Conservation (phyloP, 768 basidiomycete genomes). For the Pleurotus eryngii region DNA sequence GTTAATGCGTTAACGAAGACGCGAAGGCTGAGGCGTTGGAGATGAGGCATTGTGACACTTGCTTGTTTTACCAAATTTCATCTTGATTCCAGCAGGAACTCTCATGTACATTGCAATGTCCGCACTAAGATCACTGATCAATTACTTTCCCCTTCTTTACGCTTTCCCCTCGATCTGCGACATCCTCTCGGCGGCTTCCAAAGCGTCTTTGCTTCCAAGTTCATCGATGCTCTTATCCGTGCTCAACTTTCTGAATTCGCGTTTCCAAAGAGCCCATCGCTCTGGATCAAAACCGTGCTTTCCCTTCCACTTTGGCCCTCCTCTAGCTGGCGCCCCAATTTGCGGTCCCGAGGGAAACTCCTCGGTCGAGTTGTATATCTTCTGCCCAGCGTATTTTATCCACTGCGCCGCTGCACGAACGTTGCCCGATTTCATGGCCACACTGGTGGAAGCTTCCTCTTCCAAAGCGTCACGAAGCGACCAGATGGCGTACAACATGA, state of each 20-base stretch:
- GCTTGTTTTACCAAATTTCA: too few relatives aligned
- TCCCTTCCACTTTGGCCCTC: constrained; percentile 1
- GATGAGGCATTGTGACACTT: too few relatives aligned
- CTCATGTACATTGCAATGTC: too few relatives aligned
- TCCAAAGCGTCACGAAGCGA: not conserved
- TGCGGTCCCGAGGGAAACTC: constrained; percentile 2
- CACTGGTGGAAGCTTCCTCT: not conserved
- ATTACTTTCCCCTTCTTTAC: not conserved
- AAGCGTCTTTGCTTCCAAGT: not conserved
- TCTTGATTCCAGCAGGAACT: too few relatives aligned
- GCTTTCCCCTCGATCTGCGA: constrained; percentile 1
- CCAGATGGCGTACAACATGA: constrained; percentile 7
- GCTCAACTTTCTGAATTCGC: not conserved
- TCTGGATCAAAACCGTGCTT: constrained; percentile 2
- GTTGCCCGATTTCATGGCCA: not conserved
- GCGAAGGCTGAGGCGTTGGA: too few relatives aligned
- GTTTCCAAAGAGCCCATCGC: constrained; percentile 4
- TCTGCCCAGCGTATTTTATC: not conserved
- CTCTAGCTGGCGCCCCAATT: constrained; percentile 1
- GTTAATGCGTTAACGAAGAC: too few relatives aligned
- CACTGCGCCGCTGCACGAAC: constrained; percentile 3
- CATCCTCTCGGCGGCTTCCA: not conserved
- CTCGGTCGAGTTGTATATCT: constrained; percentile 1
- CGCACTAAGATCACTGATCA: too few relatives aligned
- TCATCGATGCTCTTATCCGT: not conserved